Percentiles rank a stretch among this genome's conserved stretches.
Evolutionary conservation across 2,329 filamentous ascomycete genomes (phyloP).

Genomic region (Fusarium poae): DNA sequence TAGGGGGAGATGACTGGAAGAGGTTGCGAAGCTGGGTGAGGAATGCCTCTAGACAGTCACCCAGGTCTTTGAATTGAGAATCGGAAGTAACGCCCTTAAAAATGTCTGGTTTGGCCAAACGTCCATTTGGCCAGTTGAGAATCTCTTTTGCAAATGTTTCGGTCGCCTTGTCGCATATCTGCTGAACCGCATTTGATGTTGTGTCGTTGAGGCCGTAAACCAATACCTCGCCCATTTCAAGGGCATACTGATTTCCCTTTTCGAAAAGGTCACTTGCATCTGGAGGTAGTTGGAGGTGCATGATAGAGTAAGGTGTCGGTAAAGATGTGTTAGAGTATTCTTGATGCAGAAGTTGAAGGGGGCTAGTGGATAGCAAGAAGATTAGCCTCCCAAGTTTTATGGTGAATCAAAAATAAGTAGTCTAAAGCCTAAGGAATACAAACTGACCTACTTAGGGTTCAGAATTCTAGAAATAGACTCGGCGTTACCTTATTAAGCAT

Average conservation of each 20-base stretch:
- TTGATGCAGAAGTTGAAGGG: neutral
- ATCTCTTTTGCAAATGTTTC: neutral
- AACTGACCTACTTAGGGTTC: too few relatives aligned
- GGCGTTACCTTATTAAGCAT: too few relatives aligned
- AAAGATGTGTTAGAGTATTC: neutral
- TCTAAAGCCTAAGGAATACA: too few relatives aligned
- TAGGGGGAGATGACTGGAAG: neutral
- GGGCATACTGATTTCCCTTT: accelerated
- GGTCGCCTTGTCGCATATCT: neutral
- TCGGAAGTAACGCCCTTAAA: accelerated
- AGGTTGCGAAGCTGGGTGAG: accelerated
- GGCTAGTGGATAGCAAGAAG: neutral
- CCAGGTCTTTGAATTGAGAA: accelerated
- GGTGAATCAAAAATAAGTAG: too few relatives aligned
- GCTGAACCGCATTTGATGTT: accelerated
- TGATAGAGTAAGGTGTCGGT: neutral
- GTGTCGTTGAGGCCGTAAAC: neutral
- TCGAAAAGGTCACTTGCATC: neutral
- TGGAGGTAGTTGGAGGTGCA: neutral
- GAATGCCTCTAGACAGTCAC: neutral
- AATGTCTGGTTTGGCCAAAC: accelerated
- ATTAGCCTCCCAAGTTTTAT: too few relatives aligned
- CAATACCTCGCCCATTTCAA: neutral
- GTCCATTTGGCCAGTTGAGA: neutral
- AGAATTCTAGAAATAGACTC: too few relatives aligned